phyloP scores from a whole-genome alignment of 768 basidiomycete species.

The Lenzites betulinus region DNA sequence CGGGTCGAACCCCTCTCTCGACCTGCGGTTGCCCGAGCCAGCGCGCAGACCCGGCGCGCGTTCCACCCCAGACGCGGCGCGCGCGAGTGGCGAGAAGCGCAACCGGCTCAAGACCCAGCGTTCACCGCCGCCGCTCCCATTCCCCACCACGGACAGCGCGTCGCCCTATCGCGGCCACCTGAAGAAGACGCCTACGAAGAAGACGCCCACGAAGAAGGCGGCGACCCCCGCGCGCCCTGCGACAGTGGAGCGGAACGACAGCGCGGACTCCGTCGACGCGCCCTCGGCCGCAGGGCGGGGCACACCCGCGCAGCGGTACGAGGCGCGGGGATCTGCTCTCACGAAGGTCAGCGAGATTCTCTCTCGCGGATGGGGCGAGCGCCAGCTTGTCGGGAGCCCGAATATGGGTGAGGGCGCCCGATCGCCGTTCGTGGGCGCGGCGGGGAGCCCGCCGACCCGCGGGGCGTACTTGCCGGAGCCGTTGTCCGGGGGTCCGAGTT shows the following conservation, averaged over 20 bases:
- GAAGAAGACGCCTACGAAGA: slow-evolving; percentile 19
- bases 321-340: slow-evolving; percentile 31
- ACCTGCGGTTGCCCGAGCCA: slow-evolving; percentile 7
- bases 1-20: slow-evolving; percentile 19
- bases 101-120: slow-evolving; percentile 25
- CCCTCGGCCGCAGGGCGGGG: slow-evolving; percentile 2
- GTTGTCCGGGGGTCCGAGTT: not conserved
- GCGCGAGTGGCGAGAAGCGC: not conserved
- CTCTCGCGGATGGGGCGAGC: slow-evolving; percentile 30
- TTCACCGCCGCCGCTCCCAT: slow-evolving; percentile 26
- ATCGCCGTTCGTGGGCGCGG: not conserved
- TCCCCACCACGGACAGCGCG: slow-evolving; percentile 18
- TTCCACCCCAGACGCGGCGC: not conserved
- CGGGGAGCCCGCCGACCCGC: slow-evolving; percentile 11
- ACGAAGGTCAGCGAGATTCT: slow-evolving; percentile 34
- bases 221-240: not conserved
- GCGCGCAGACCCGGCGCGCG: not conserved
- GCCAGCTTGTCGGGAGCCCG: slow-evolving; percentile 7
- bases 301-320: slow-evolving; percentile 30
- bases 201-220: not conserved
- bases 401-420: not conserved
- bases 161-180: slow-evolving; percentile 25
- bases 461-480: not conserved
- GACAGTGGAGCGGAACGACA: not conserved
- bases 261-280: slow-evolving; percentile 11